Base-by-base conservation (phyloP, 306 rosid genomes). In the Cucurbita pepo region DNA sequence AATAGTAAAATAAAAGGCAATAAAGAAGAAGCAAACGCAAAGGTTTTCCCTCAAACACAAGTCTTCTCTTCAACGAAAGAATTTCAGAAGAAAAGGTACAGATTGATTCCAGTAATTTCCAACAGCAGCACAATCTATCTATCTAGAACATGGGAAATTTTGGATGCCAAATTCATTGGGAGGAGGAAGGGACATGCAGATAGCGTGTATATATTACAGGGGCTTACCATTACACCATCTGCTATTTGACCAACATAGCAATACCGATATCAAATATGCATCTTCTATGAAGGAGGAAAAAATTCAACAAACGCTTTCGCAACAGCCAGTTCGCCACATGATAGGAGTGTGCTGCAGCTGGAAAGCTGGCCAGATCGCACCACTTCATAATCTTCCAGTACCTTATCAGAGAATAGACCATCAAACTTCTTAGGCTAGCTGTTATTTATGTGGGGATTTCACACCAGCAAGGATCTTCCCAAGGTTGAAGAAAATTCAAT, bases 61-160 rank as follows among this genome's bases (percentile, higher is more conserved):
- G 40, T 47, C n/a, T 12, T 45, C 56, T 47, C 56, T 67, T 22
- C 72, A 45, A 67, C 47, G 56, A 67, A 67, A 67, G 72, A 67
- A 67, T 67, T 21, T 22, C 72, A 67, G 72, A 67, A 67, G 34
- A 44, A 44, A 67, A 67, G 15, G 19, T 67, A 45, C 72, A 44
- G 6, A 67, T 67, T 47, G 41, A 48, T 45, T 41, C 47, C 72
- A 67, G 72, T 22, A 67, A 45, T 67, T 67, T 67, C 72, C 72
- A 21, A 67, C 56, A 21, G 12, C 72, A 67, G 56, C 16, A 66
- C 38, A 57, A 57, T 57, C 55, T 16, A 40, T 63, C 71, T 19
- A 66, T 5, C 71, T 65, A 65, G 25, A 18, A 10, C 71, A 63
- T 8, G 4, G n/a, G 10, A 43, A 65, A 43, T 44, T 63, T n/a